Evolutionary conservation across 2,329 filamentous ascomycete genomes (phyloP).

Genomic region (Cordyceps militaris): DNA sequence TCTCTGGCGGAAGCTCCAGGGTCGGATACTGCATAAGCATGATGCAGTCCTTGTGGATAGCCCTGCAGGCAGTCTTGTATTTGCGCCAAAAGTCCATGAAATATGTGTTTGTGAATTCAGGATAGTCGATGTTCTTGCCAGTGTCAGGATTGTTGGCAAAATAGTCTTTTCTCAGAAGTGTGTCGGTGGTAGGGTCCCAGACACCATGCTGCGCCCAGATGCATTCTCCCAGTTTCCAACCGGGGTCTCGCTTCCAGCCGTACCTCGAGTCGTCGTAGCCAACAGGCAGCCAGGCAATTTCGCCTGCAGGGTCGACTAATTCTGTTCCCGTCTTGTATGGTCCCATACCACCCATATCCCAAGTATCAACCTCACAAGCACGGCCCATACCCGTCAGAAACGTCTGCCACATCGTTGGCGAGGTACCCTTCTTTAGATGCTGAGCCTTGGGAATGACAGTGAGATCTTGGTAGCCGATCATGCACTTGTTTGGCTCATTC

Average conservation of each 20-base stretch:
- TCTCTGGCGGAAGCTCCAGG: conserved; percentile 79
- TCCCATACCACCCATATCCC: conserved; percentile 89
- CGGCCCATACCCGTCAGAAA: conserved; percentile 87
- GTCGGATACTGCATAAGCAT: conserved; percentile 89
- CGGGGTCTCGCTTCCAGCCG: conserved; percentile 79
- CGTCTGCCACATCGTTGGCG: conserved; percentile 89
- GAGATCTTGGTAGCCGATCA: conserved; percentile 78
- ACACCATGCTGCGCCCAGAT: conserved; percentile 95
- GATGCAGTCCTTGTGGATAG: conserved; percentile 71
- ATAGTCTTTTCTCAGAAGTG: conserved; percentile 75
- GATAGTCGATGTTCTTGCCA: conserved; percentile 68
- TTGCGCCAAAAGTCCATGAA: conserved; percentile 80
- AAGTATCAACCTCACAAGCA: conserved; percentile 82
- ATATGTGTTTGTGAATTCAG: conserved; percentile 83
- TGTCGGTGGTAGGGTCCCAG: conserved; percentile 78
- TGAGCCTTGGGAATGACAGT: conserved; percentile 78
- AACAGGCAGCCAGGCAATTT: conserved; percentile 74
- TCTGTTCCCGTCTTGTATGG: conserved; percentile 81
- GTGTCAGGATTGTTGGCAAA: conserved; percentile 73
- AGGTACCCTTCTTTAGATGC: conserved; percentile 85
- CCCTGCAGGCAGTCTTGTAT: conserved; percentile 68
- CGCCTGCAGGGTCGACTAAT: conserved; percentile 81
- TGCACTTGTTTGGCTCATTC: conserved; percentile 88
- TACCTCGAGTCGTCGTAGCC: conserved; percentile 82
- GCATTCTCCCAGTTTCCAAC: conserved; percentile 90